A percentile compares a stretch with the other conserved stretches of the same genome.
Evolutionary conservation across 2,329 filamentous ascomycete species (phyloP).

Genomic region (Hyphodiscus sp.): DNA sequence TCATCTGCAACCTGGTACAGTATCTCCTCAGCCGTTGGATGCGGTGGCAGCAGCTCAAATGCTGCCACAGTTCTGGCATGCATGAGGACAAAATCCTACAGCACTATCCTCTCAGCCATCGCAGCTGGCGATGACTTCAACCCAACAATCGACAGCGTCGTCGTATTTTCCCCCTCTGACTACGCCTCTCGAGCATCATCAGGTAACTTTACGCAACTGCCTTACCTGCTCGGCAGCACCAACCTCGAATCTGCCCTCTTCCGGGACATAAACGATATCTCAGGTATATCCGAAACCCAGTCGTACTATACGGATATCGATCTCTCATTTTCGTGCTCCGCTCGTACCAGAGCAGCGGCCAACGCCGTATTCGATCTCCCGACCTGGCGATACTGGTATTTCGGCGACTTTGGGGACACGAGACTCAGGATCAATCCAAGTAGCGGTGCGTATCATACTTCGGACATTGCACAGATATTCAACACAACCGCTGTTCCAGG

Average conservation of each 20-base stretch:
- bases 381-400: constrained; percentile 34
- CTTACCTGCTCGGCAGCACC: constrained; percentile 29
- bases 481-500: no score
- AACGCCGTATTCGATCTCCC: no score
- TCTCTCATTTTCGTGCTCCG: constrained; percentile 22
- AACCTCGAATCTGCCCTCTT: constrained; percentile 31
- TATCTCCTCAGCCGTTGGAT: constrained; percentile 20
- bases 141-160: constrained; percentile 24
- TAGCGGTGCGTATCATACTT: no score
- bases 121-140: constrained; percentile 15
- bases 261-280: constrained; percentile 14
- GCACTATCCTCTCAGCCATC: constrained; percentile 9
- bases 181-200: constrained; percentile 13
- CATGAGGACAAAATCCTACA: constrained; percentile 24
- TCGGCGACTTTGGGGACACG: constrained; percentile 32
- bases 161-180: constrained; percentile 25
- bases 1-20: constrained; percentile 25
- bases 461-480: no score
- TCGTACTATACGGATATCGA: no score
- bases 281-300: constrained; percentile 16
- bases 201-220: no score
- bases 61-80: constrained; percentile 19
- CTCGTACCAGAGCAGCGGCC: constrained; percentile 17
- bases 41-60: constrained; percentile 22
- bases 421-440: no score